Evolutionary conservation across 805 yeast species (phyloP).

Genomic region (Grigorovia yakushimaensis): DNA sequence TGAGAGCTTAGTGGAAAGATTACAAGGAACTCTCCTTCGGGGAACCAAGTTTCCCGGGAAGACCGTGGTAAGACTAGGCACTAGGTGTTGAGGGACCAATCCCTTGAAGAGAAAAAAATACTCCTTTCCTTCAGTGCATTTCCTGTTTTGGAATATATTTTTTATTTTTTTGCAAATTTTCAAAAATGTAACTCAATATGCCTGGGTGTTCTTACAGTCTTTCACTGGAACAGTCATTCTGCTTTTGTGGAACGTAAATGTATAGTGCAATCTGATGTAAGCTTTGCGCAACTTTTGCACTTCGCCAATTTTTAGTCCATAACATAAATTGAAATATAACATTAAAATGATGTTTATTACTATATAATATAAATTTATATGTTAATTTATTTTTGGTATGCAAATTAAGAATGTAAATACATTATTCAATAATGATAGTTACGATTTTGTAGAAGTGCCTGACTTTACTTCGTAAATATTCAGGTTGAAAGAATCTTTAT

Average conservation of each 20-base stretch:
- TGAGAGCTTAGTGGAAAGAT: background rate
- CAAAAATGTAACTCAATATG: no score
- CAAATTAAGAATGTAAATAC: slow-evolving; percentile 12
- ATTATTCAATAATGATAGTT: slow-evolving; percentile 14
- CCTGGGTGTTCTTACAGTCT: no score
- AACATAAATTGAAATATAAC: no score
- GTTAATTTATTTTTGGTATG: slow-evolving; percentile 1
- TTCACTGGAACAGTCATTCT: no score
- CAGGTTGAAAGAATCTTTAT: slow-evolving; percentile 5
- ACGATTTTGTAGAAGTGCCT: slow-evolving; percentile 8
- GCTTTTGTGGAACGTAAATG: no score
- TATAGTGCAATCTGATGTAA: no score
- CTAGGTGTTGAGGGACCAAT: background rate
- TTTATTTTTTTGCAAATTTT: no score
- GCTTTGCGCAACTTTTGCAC: no score
- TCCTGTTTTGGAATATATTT: no score
- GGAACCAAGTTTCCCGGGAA: background rate
- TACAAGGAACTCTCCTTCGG: background rate
- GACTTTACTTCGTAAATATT: slow-evolving; percentile 14
- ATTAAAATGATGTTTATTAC: background rate
- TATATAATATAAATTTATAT: background rate
- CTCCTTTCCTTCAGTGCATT: no score
- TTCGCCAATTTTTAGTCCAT: no score
- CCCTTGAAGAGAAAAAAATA: no score
- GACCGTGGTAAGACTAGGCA: background rate